Conservation (phyloP, 805 yeast species). For the Torulaspora indica region DNA sequence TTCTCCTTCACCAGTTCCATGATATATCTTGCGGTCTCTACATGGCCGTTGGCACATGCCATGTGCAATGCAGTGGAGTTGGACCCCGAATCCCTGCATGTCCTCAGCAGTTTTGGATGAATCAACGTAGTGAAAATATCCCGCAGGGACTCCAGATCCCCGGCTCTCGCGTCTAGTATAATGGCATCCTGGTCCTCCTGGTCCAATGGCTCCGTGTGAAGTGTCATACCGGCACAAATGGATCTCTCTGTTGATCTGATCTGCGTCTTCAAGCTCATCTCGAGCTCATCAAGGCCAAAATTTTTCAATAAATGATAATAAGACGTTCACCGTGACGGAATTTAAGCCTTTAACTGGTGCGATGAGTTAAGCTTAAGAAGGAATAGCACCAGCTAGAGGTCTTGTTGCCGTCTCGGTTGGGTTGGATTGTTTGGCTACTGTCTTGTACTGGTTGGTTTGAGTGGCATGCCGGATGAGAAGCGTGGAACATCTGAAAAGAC, state of each 20-base stretch:
- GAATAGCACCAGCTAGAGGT: not conserved
- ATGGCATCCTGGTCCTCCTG: constrained; percentile 83
- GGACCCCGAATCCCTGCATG: constrained; percentile 59
- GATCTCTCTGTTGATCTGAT: not conserved
- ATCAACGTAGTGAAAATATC: constrained; percentile 59
- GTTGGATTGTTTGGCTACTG: not conserved
- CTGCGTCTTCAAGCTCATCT: constrained; percentile 8
- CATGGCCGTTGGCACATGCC: constrained; percentile 95
- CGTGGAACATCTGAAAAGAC: constrained; percentile 5
- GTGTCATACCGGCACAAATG: constrained; percentile 20
- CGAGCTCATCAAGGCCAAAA: constrained; percentile 4
- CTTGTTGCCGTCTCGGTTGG: not conserved
- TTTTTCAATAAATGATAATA: constrained; percentile 1
- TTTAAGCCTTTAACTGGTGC: not conserved
- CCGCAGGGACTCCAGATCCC: constrained; percentile 72
- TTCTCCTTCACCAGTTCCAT: constrained; percentile 41
- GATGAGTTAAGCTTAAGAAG: not conserved
- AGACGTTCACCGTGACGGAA: constrained; percentile 11
- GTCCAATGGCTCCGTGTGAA: constrained; percentile 36
- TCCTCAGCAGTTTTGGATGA: constrained; percentile 40
- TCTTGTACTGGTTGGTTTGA: not conserved
- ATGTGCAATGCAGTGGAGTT: constrained; percentile 79
- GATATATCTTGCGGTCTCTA: constrained; percentile 58
- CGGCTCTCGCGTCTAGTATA: constrained; percentile 78
- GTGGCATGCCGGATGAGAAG: constrained; percentile 5